Percentiles rank a stretch among this genome's conserved stretches.
Conservation (phyloP, 306 rosid species). For the cucumber (Cucumis sativus) region Cucumber_9930_V3 NC_026659.2:5059501-5060000, state of each 20-base stretch:
- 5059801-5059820: background rate
- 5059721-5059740: slow-evolving; percentile 25
- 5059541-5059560: background rate
- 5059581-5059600: background rate
- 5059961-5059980: background rate
- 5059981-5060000: background rate
- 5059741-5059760: background rate
- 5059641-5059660: slow-evolving; percentile 95
- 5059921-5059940: background rate
- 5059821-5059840: slow-evolving; percentile 12
- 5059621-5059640: slow-evolving; percentile 29
- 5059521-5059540: background rate
- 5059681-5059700: slow-evolving; percentile 90
- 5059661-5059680: slow-evolving; percentile 66
- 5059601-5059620: background rate
- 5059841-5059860: slow-evolving; percentile 77
- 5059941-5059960: background rate
- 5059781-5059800: background rate
- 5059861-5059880: slow-evolving; percentile 86
- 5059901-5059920: background rate
- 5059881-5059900: slow-evolving; percentile 95
- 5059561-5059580: background rate
- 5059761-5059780: background rate
- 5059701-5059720: slow-evolving; percentile 91
- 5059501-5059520: background rate